phyloP scores from a whole-genome alignment of 148 eudicot genomes.

The Diospyros lotus region DNA sequence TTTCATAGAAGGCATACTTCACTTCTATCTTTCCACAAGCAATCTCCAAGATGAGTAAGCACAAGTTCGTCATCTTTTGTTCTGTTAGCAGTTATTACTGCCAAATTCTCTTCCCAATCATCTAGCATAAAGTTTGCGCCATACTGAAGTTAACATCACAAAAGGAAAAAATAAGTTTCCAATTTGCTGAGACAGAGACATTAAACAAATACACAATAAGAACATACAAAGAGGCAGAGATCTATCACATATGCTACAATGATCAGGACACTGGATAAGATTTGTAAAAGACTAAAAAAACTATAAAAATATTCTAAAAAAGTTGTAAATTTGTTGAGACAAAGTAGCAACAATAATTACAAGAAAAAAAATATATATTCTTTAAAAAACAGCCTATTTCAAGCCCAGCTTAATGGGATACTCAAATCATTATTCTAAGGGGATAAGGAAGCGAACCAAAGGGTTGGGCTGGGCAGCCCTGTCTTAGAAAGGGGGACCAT shows the following conservation, averaged over 20 bases:
- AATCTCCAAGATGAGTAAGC: conserved; percentile 86
- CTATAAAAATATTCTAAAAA: no score
- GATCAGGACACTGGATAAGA: not conserved
- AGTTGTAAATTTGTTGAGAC: no score
- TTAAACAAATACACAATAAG: not conserved
- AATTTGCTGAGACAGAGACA: conserved; percentile 3
- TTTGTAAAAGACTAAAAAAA: no score
- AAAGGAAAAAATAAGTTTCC: conserved; percentile 2
- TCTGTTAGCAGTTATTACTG: conserved; percentile 76
- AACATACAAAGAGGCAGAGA: not conserved
- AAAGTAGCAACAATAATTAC: no score
- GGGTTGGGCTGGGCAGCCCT: no score
- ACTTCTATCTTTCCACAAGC: conserved; percentile 77
- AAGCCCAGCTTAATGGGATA: no score
- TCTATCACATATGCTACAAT: not conserved
- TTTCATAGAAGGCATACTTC: conserved; percentile 42
- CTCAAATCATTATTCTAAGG: no score
- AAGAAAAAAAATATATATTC: no score
- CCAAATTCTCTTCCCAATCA: conserved; percentile 84
- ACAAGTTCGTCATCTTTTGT: conserved; percentile 88
- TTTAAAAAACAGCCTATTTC: no score
- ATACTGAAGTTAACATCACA: conserved; percentile 30
- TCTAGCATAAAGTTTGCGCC: conserved; percentile 69
- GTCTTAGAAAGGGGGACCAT: no score
- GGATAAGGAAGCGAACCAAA: no score